Percentiles rank a stretch among this genome's conserved stretches.
Evolutionary conservation across 2,329 filamentous ascomycete genomes (phyloP).

Genomic region (Beauveria rudraprayagi): DNA sequence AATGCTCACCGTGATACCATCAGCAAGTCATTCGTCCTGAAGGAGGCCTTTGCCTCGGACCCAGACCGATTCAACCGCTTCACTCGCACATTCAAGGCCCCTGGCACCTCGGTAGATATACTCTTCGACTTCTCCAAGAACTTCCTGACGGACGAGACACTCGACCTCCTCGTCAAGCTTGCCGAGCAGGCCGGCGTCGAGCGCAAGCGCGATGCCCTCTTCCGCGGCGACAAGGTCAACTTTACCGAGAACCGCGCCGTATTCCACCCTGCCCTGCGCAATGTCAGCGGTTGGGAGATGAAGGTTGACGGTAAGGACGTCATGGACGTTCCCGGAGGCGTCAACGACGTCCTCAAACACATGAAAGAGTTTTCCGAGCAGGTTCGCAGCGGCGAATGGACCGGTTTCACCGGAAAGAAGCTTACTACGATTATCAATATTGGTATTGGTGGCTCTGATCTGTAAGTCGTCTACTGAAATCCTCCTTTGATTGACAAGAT

Average conservation of each 20-base stretch:
- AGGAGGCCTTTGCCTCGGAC: slow-evolving; percentile 86
- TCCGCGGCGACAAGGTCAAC: slow-evolving; percentile 97
- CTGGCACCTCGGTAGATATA: slow-evolving; percentile 75
- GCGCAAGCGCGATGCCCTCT: slow-evolving; percentile 95
- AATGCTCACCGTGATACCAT: slow-evolving; percentile 82
- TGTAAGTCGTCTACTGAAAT: slow-evolving; percentile 53
- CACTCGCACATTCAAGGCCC: slow-evolving; percentile 75
- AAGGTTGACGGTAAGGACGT: slow-evolving; percentile 88
- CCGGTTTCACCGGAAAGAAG: slow-evolving; percentile 94
- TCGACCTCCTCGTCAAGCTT: slow-evolving; percentile 78
- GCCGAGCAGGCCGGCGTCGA: slow-evolving; percentile 87
- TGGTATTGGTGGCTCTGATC: slow-evolving; percentile 94
- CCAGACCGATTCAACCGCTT: slow-evolving; percentile 85
- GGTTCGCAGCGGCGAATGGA: slow-evolving; percentile 91
- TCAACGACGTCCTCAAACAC: slow-evolving; percentile 85
- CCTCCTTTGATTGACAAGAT: slow-evolving; percentile 18
- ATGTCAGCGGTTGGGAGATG: slow-evolving; percentile 73
- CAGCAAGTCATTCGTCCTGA: slow-evolving; percentile 84
- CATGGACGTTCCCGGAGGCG: slow-evolving; percentile 78
- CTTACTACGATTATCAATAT: slow-evolving; percentile 95
- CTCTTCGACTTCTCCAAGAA: slow-evolving; percentile 99
- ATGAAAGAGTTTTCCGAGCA: slow-evolving; percentile 98
- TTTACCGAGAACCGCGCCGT: slow-evolving; percentile 96
- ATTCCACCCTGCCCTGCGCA: slow-evolving; percentile 90
- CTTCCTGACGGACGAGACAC: slow-evolving; percentile 88